Evolutionary conservation across 2,329 filamentous ascomycete genomes (phyloP).

Genomic region (Talaromyces pinophilus): DNA sequence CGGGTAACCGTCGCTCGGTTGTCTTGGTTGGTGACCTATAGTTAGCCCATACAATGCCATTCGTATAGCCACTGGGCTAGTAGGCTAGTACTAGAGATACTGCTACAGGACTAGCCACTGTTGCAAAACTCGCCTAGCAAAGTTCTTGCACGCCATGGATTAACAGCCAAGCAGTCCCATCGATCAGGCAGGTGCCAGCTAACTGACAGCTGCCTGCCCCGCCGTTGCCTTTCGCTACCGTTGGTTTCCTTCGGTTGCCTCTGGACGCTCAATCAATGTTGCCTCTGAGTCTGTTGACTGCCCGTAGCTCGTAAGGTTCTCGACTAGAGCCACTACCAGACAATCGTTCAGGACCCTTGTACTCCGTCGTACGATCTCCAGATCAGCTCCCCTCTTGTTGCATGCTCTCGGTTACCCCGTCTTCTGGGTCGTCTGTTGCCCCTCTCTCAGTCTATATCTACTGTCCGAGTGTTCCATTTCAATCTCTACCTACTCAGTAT

Average conservation of each 20-base stretch:
- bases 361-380: conserved; percentile 5
- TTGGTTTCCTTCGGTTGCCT: neutral
- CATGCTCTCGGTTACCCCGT: neutral
- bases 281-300: neutral
- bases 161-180: conserved; percentile 11
- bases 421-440: conserved; percentile 1
- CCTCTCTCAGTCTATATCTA: conserved; percentile 21
- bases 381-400: conserved; percentile 1
- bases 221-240: conserved; percentile 6
- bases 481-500: neutral
- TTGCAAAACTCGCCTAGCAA: neutral
- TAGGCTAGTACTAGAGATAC: neutral
- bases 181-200: conserved; percentile 7
- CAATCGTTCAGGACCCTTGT: neutral
- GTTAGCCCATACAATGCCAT: neutral
- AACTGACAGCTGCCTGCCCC: conserved; percentile 19
- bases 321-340: neutral
- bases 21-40: neutral
- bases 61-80: neutral
- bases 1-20: conserved; percentile 1
- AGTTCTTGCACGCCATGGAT: conserved; percentile 9
- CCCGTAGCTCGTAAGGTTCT: neutral
- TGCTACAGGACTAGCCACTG: neutral
- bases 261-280: neutral
- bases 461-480: neutral